phyloP scores from a whole-genome alignment of 176 grass and related monocot species.

The Zoysia japonica region DNA sequence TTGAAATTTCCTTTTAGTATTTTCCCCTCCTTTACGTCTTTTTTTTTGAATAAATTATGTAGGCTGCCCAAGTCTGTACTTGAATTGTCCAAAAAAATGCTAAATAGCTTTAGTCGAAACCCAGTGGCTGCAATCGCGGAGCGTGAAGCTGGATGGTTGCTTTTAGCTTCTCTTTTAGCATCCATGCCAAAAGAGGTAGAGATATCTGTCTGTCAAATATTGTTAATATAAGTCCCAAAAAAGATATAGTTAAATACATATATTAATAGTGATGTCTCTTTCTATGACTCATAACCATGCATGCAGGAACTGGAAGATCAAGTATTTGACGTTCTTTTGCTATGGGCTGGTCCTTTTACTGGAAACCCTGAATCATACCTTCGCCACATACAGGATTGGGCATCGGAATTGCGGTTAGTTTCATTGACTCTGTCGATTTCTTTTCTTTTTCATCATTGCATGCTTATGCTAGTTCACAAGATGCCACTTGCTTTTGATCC shows the following conservation, averaged over 20 bases:
- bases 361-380: constrained; percentile 89
- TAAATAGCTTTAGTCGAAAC: constrained; percentile 81
- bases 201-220: constrained; percentile 21
- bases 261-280: constrained; percentile 12
- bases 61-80: constrained; percentile 93
- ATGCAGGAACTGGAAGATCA: constrained; percentile 93
- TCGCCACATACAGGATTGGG: constrained; percentile 73
- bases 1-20: not conserved
- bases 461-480: constrained; percentile 29
- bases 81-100: constrained; percentile 90
- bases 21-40: not conserved
- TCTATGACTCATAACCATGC: constrained; percentile 30
- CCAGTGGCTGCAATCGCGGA: constrained; percentile 69
- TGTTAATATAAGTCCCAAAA: not conserved
- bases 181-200: constrained; percentile 96
- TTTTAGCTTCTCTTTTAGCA: constrained; percentile 90
- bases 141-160: constrained; percentile 92
- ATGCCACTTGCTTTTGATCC: not conserved
- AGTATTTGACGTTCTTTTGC: constrained; percentile 96
- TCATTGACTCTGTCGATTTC: constrained; percentile 23
- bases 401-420: constrained; percentile 71
- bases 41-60: constrained; percentile 28
- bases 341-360: constrained; percentile 89
- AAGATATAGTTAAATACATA: not conserved
- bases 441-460: not conserved